Percentiles rank a stretch among this genome's conserved stretches.
phyloP scores from a whole-genome alignment of 1,139 yeast genomes.

The Candida dubliniensis region DNA sequence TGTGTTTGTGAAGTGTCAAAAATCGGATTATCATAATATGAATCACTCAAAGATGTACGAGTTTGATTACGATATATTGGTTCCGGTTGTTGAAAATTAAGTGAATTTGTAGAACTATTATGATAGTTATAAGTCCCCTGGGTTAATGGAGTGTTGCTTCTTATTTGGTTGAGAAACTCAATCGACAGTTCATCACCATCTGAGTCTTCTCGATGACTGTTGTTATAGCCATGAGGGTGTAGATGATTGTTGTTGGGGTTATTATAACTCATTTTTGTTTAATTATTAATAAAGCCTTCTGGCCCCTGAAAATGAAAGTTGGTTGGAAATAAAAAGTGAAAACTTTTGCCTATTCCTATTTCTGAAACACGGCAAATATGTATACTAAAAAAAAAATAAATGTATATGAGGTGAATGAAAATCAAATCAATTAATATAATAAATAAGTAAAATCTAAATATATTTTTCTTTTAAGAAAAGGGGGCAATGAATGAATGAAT shows the following conservation, averaged over 20 bases:
- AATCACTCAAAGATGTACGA: constrained; percentile 11
- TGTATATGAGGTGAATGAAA: too few species aligned
- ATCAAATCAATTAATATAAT: too few species aligned
- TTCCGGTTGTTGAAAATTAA: constrained; percentile 37
- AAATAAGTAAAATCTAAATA: too few species aligned
- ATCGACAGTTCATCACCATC: constrained; percentile 12
- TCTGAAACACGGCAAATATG: too few species aligned
- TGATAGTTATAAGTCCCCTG: constrained; percentile 22
- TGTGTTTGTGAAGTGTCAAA: constrained; percentile 21
- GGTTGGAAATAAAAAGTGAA: neutral
- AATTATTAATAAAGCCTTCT: neutral
- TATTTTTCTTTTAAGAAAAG: too few species aligned
- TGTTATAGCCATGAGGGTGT: constrained; percentile 5
- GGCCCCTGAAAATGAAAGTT: neutral
- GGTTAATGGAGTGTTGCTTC: constrained; percentile 16
- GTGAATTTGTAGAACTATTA: constrained; percentile 21
- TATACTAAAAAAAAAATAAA: too few species aligned
- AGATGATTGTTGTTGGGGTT: constrained; percentile 9
- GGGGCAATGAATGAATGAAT: too few species aligned
- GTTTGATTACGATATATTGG: constrained; percentile 21
- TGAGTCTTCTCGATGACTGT: constrained; percentile 8
- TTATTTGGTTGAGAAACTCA: constrained; percentile 10
- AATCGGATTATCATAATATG: constrained; percentile 27
- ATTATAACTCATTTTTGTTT: constrained; percentile 12
- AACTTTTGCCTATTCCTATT: too few species aligned